Base-by-base conservation (phyloP, 2,329 filamentous ascomycete genomes). In the Arthrocladium fulminans region DNA sequence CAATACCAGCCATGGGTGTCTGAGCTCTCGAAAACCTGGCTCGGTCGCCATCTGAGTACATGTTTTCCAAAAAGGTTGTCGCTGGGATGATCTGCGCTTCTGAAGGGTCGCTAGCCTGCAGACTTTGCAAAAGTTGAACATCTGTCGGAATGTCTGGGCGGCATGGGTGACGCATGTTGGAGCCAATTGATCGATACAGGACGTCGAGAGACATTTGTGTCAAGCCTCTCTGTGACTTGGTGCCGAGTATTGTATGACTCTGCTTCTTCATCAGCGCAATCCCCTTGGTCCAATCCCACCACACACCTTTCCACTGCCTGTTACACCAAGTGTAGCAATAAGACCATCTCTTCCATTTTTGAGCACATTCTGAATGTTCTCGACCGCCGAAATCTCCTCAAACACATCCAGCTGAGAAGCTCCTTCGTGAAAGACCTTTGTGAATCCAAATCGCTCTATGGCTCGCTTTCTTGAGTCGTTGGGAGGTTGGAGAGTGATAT, bases 221-320 rank as follows among this genome's bases (percentile, higher is more conserved):
- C 47, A 98, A 71, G 53, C 92, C 92, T 55, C 90, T 83, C 66
- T 96, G 86, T 19, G 77, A 80, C 57, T 83, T 84, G 10, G 87
- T 94, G 48, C 92, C 92, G 13, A 98, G 77, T 51, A 97, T 95
- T 0, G 92, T 98, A 65, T 98, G 90, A 54, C 87, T 94, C 90
- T 96, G 61, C 23, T 15, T 47, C 38, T 29, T 22, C 17, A 38
- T 37, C 8, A 25, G 17, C 23, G 44, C 20, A 20, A 40, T 46
- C 25, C 32, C 44, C 41, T 50, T 40, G 22, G 5, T 13, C 27
- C 35, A 39, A 45, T 38, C 5, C 15, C 32, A 45, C 13, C 25
- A n/a, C 59, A 41, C 49, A 94, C 90, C 81, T 98, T 98, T 65
- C 92, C 92, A 43, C 89, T 96, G 10, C 92, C 92, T 6, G 90